phyloP scores from a whole-genome alignment of 1,284 basidiomycete species.

The Moesziomyces sp. region DNA sequence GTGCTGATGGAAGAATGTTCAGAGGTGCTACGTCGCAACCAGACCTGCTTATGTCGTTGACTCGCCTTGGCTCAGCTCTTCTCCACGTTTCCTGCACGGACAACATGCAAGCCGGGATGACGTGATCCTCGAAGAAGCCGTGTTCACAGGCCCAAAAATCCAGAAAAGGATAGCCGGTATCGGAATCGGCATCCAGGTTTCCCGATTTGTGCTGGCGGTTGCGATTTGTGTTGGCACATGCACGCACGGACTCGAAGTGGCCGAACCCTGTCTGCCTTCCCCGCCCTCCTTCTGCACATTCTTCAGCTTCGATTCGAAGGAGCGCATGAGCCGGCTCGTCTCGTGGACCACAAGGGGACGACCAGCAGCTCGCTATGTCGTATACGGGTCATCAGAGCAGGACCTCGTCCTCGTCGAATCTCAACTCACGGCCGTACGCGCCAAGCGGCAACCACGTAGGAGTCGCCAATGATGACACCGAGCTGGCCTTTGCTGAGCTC shows the following conservation, averaged over 20 bases:
- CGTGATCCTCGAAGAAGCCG: slow-evolving; percentile 25
- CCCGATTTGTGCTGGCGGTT: background rate
- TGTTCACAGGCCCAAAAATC: no score
- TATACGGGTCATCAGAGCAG: slow-evolving; percentile 20
- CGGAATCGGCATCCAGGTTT: no score
- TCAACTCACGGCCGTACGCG: slow-evolving; percentile 7
- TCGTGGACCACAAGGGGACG: background rate
- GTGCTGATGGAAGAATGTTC: background rate
- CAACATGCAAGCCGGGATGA: slow-evolving; percentile 10
- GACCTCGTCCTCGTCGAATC: slow-evolving; percentile 15
- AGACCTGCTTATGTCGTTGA: background rate
- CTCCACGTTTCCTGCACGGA: slow-evolving; percentile 1
- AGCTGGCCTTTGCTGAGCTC: slow-evolving; percentile 67
- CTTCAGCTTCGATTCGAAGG: background rate
- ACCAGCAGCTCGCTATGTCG: slow-evolving; percentile 16
- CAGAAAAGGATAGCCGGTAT: slow-evolving; percentile 29
- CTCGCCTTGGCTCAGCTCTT: slow-evolving; percentile 2
- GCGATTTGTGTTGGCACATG: background rate
- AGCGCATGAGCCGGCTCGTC: background rate
- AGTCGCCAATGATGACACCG: slow-evolving; percentile 42
- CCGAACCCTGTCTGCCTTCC: background rate
- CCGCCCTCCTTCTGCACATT: background rate
- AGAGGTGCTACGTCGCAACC: slow-evolving; percentile 2
- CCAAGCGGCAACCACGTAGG: background rate
- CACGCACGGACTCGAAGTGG: slow-evolving; percentile 17